Evolutionary conservation across 768 basidiomycete species (phyloP).

Genomic region (Xerocomellus dryophilus): DNA sequence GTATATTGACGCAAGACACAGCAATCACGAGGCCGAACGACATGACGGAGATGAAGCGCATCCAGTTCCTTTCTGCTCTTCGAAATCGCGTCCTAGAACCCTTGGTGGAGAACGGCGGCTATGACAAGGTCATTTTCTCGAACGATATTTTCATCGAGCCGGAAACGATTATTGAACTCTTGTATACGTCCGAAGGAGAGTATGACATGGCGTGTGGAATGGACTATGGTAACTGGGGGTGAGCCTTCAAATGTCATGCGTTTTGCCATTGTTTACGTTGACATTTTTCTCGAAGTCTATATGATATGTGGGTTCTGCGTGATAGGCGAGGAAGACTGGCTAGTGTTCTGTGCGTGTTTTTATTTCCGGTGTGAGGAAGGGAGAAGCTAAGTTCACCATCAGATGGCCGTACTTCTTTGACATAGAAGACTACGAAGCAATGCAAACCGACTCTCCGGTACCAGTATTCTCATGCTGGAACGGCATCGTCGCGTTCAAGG

Average conservation of each 20-base stretch:
- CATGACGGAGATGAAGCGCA: not conserved
- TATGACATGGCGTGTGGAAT: slow-evolving; percentile 45
- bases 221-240: slow-evolving; percentile 38
- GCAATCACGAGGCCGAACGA: slow-evolving; percentile 8
- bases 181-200: slow-evolving; percentile 36
- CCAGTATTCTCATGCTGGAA: slow-evolving; percentile 49
- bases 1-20: slow-evolving; percentile 12
- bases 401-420: slow-evolving; percentile 45
- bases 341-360: slow-evolving; percentile 10
- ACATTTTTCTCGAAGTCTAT: slow-evolving; percentile 10
- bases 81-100: slow-evolving; percentile 44
- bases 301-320: slow-evolving; percentile 25
- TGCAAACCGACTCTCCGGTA: slow-evolving; percentile 38
- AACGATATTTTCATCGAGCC: slow-evolving; percentile 44
- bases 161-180: slow-evolving; percentile 38
- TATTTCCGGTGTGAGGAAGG: not conserved
- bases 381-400: not conserved
- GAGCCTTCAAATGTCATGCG: slow-evolving; percentile 12
- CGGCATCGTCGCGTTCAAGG: slow-evolving; percentile 39
- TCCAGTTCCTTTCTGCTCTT: slow-evolving; percentile 19
- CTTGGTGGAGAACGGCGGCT: slow-evolving; percentile 34
- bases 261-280: not conserved
- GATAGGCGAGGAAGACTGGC: slow-evolving; percentile 18
- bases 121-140: slow-evolving; percentile 40
- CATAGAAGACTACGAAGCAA: slow-evolving; percentile 32